Base-by-base conservation (phyloP, 306 rosid species). In the Ormosia semicastrata region DNA sequence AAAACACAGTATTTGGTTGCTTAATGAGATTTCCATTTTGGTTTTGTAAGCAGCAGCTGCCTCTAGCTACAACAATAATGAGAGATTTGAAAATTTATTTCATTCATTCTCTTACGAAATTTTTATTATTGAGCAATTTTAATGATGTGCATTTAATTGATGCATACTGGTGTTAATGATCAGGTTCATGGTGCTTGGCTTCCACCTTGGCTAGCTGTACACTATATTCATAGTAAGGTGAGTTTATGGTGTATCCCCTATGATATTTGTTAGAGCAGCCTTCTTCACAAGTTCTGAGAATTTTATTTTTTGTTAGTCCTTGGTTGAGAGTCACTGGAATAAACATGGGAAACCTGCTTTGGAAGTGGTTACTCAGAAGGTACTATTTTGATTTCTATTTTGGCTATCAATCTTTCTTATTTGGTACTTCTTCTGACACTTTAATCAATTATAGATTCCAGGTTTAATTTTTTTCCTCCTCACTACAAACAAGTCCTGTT, bases 181-280 rank as follows among this genome's bases (percentile, higher is more conserved):
- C 90, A 95, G 99, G 90, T 78, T 79, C 98, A 92, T 82, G 87
- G 87, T 73, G 90, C 97, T 53, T 95, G 99, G 98, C 86, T 95
- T 85, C 99, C 99, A 57, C 91, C 91, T 76, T 95, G 98, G 99
- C 92, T 95, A 76, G 93, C 89, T 81, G 85, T 83, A 30, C 97
- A 93, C 76, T 85, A 82, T 5, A 53, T 76, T 79, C 84, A 65
- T 34, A 82, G 87, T 76, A 90, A 89, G 97, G 99, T 95, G 85
- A 66, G 85, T 57, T 76, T 64, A 52, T 70, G 74, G 71, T 68
- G 49, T 34, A 30, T 76, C 11, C 34, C 36, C 49, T 71, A 2
- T 69, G 34, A 79, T 66, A 39, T 79, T 77, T 18, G 32, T 57
- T 60, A 46, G 67, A 76, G 63, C 30, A 9, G 12, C 76, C 34